Percentiles rank a stretch among this genome's conserved stretches.
These are phyloP conservation scores for Colletotrichum tofieldiae DNA, from an alignment of 2,329 filamentous ascomycete genomes.

Conservation along the genomic window DNA sequence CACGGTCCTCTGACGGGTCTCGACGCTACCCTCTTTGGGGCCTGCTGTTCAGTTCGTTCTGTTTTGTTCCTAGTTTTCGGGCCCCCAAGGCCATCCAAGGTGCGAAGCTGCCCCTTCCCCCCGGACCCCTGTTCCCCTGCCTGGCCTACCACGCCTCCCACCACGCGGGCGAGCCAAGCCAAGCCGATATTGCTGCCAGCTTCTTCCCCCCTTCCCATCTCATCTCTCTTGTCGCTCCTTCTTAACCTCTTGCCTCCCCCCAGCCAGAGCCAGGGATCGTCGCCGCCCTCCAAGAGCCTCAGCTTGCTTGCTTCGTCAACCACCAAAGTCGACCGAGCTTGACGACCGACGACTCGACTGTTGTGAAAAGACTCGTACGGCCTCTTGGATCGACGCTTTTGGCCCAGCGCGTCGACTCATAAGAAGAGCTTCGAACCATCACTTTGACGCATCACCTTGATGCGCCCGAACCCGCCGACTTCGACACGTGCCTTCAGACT, in stretches of 20 bases:
- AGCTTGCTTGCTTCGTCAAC: slow-evolving; percentile 25
- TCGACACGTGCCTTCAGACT: neutral
- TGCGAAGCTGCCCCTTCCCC: slow-evolving; percentile 1
- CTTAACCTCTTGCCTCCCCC: slow-evolving; percentile 22
- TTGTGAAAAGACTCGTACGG: slow-evolving; percentile 1
- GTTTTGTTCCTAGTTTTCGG: slow-evolving; percentile 31
- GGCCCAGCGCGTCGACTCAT: neutral
- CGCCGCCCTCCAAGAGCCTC: slow-evolving; percentile 24
- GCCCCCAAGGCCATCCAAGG: slow-evolving; percentile 14
- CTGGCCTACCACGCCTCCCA: slow-evolving; percentile 17
- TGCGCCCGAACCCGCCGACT: neutral
- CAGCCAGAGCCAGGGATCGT: slow-evolving; percentile 31
- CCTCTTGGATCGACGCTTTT: neutral
- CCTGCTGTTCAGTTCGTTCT: neutral
- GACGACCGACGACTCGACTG: slow-evolving; percentile 8
- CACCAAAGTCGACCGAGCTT: slow-evolving; percentile 18
- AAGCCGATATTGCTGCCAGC: slow-evolving; percentile 37
- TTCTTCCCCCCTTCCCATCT: slow-evolving; percentile 20
- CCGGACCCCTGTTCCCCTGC: slow-evolving; percentile 22
- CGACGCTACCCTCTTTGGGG: slow-evolving; percentile 3
- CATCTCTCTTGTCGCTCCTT: slow-evolving; percentile 21
- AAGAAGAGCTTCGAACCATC: neutral
- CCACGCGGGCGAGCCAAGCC: slow-evolving; percentile 37
- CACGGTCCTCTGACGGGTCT: slow-evolving; percentile 25
- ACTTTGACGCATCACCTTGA: neutral